Percentiles rank a stretch among this genome's conserved stretches.
phyloP scores from a whole-genome alignment of 345 rosid genomes.

The Aegle marmelos region DNA sequence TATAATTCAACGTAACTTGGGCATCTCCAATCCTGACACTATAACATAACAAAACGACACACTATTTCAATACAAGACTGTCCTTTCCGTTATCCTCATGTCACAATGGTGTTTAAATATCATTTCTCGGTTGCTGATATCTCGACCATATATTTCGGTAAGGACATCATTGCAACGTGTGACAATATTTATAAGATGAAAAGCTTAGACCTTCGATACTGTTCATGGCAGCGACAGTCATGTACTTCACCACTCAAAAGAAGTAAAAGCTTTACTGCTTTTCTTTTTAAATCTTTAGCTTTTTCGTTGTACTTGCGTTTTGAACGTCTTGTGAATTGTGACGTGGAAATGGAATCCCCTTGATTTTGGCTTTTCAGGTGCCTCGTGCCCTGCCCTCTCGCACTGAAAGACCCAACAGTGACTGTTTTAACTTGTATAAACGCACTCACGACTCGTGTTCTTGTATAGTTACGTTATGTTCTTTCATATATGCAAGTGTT shows the following conservation, averaged over 20 bases:
- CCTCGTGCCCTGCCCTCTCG: not conserved
- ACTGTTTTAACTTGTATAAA: not conserved
- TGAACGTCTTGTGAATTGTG: not conserved
- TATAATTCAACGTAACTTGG: too few relatives aligned
- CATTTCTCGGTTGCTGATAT: not conserved
- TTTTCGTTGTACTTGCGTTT: conserved; percentile 4
- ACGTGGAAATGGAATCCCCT: not conserved
- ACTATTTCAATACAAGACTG: too few relatives aligned
- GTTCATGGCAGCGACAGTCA: not conserved
- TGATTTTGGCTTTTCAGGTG: conserved; percentile 13
- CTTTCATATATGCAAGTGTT: too few relatives aligned
- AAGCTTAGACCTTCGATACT: not conserved
- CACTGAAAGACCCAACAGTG: not conserved
- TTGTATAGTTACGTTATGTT: not conserved
- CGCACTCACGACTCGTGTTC: not conserved
- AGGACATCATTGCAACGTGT: not conserved
- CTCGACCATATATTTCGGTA: not conserved
- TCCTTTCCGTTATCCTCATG: too few relatives aligned
- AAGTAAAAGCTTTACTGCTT: not conserved
- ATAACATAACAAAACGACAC: too few relatives aligned
- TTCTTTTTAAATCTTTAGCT: not conserved
- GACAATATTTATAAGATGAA: not conserved
- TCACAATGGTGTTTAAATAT: too few relatives aligned
- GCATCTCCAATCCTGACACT: too few relatives aligned
- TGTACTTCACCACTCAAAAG: not conserved